Evolutionary conservation across 2,329 filamentous ascomycete species (phyloP).

Genomic region (Alternaria consortialis): DNA sequence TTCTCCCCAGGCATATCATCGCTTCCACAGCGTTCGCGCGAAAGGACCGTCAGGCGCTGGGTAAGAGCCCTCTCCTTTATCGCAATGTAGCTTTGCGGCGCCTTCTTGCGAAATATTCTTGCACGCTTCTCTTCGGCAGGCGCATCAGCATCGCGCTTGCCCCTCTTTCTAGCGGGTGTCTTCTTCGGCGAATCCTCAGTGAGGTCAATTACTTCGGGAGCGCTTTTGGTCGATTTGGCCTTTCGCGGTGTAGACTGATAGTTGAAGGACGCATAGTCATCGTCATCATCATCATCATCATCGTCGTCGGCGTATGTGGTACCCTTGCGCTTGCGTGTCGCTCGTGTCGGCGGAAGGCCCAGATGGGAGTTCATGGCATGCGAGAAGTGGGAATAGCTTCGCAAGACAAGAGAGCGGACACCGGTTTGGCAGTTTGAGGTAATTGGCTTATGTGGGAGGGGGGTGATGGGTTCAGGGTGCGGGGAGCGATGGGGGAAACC

Average conservation of each 20-base stretch:
- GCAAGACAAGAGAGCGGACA: not conserved
- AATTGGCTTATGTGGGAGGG: not conserved
- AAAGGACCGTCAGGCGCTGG: conserved; percentile 67
- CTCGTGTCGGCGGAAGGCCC: not conserved
- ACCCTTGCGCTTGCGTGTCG: conserved; percentile 37
- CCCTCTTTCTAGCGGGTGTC: conserved; percentile 24
- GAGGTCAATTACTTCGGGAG: conserved; percentile 16
- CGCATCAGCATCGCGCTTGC: conserved; percentile 24
- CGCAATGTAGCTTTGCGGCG: conserved; percentile 58
- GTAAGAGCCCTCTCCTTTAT: conserved; percentile 60
- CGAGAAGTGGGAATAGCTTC: not conserved
- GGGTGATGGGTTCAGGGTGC: not conserved
- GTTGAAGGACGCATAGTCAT: conserved; percentile 6
- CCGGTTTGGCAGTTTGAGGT: not conserved
- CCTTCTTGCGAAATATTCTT: conserved; percentile 43
- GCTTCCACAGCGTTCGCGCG: conserved; percentile 57
- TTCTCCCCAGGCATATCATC: conserved; percentile 60
- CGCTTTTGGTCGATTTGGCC: conserved; percentile 7
- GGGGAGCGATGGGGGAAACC: not conserved
- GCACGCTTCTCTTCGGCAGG: conserved; percentile 44
- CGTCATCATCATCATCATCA: conserved; percentile 21
- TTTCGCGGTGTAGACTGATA: conserved; percentile 17
- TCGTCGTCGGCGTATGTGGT: conserved; percentile 19
- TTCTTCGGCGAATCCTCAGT: conserved; percentile 23
- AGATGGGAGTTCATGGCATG: conserved; percentile 8